Base-by-base conservation (phyloP, 2,329 filamentous ascomycete species). In the Sodiomyces alkalinus region DNA sequence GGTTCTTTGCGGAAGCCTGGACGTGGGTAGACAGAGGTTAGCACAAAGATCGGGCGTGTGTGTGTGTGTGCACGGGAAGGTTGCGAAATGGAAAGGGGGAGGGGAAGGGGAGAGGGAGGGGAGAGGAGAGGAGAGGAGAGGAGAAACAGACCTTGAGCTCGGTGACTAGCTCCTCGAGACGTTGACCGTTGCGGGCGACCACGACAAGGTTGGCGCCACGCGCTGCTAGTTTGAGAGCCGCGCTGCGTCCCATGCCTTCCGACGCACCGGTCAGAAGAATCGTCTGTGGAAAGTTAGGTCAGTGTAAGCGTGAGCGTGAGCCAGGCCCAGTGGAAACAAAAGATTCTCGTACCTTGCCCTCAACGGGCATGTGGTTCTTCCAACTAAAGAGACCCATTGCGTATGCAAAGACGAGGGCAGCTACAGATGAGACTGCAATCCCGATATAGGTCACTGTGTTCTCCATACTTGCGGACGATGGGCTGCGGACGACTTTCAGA, bases 221-320 rank as follows among this genome's bases (percentile, higher is more conserved):
- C 27, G 68, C 60, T 3, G 87, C 68, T 24, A 98, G 70, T 39
- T 85, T 65, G 28, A 71, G 64, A 5, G 77, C 85, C 13, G 76
- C 70, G 28, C 73, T 72, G 41, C 75, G 73, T 34, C 90, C 90
- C 78, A 94, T 82, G 33, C 90, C 90, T 47, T 94, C 81, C 1
- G 90, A 94, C 18, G 77, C 85, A 26, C 90, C 90, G 1, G 90
- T 98, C 29, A 98, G 62, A 31, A 96, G 62, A 29, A 92, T 65
- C 3, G 86, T 93, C 85, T 93, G 13, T 17, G 22, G 12, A 2
- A 17, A 4, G 22, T 9, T 16, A 19, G 24, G 7, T 16, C 14
- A 22, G 18, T 12, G 20, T 7, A 12, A 17, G 13, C 7, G 8
- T 13, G 15, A 9, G 22, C 3, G 17, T 25, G 16, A n/a, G n/a